Conservation (phyloP, 352 stramenopile genomes). For the Blastocystis sp. region DNA sequence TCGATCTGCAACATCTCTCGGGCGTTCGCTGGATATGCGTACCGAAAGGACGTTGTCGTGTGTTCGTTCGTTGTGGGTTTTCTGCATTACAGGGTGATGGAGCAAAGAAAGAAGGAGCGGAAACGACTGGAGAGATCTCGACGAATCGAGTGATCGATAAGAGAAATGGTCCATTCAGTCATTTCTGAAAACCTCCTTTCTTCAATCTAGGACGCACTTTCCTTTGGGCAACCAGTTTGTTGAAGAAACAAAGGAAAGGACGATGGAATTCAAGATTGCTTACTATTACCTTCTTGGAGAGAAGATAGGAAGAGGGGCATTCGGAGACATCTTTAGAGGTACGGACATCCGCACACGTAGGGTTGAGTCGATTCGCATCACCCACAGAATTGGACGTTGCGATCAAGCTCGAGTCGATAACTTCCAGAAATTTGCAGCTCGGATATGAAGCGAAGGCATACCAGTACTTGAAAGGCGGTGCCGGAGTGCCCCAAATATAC, state of each 20-base stretch:
- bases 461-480: slow-evolving; percentile 88
- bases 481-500: slow-evolving; percentile 65
- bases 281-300: slow-evolving; percentile 97
- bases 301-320: slow-evolving; percentile 96
- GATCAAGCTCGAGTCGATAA: slow-evolving; percentile 90
- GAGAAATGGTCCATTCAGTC: no score
- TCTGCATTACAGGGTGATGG: no score
- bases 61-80: no score
- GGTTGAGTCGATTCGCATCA: neutral
- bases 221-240: no score
- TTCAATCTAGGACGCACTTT: no score
- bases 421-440: slow-evolving; percentile 89
- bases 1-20: neutral
- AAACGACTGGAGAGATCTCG: no score
- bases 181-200: no score
- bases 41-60: no score
- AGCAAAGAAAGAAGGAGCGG: no score
- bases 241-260: no score
- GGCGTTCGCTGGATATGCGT: neutral
- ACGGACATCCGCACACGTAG: slow-evolving; percentile 73
- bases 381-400: slow-evolving; percentile 68
- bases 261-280: slow-evolving; percentile 69
- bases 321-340: slow-evolving; percentile 98
- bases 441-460: slow-evolving; percentile 99
- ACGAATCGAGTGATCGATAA: no score